Evolutionary conservation across 805 yeast genomes (phyloP), one percentile per base, ranked within the genome.

Genomic region (Wickerhamomyces mucosus): DNA sequence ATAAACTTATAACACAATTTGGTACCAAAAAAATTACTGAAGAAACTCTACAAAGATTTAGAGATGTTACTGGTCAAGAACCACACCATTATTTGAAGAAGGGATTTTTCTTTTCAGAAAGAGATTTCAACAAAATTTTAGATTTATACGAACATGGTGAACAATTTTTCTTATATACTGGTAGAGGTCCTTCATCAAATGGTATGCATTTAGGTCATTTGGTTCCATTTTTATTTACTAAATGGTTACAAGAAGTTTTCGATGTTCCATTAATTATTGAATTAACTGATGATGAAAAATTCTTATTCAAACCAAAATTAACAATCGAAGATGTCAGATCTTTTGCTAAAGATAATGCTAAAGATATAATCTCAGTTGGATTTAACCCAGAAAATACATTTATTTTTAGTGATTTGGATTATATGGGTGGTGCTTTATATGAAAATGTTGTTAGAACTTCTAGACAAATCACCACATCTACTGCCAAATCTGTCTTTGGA

Each of bases 221-320:
- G 86, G 72, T 88, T 38, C 98, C 98, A 13, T 92, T 92, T 53
- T 58, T 81, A 20, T 92, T 92, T 65, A 92, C 98, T 35, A 86
- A 88, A 59, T 92, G 97, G 97, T 69, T 92, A 48, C 98, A 92
- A 59, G 96, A 89, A 28, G 97, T 89, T 3, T 92, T 92, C 55
- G 97, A 92, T 54, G 96, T 75, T 37, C 97, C 98, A 15, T 67
- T 92, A 41, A 94, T 92, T 23, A 76, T 92, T 45, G 96, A 92
- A 59, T 62, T 85, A 59, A 88, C 96, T 4, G 98, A 92, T 56
- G 98, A 92, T 57, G 98, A 92, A 59, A 92, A 92, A 64, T 92
- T 92, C 56, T 60, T 92, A 48, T 92, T 92, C 70, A 92, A 92
- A 61, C 96, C 70, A 44, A 79, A 83, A 51, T 70, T 92, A 48